Percentiles rank a stretch among this genome's conserved stretches.
Conservation (phyloP, 1,284 basidiomycete genomes). For the Marasmius tenuissimus region DNA sequence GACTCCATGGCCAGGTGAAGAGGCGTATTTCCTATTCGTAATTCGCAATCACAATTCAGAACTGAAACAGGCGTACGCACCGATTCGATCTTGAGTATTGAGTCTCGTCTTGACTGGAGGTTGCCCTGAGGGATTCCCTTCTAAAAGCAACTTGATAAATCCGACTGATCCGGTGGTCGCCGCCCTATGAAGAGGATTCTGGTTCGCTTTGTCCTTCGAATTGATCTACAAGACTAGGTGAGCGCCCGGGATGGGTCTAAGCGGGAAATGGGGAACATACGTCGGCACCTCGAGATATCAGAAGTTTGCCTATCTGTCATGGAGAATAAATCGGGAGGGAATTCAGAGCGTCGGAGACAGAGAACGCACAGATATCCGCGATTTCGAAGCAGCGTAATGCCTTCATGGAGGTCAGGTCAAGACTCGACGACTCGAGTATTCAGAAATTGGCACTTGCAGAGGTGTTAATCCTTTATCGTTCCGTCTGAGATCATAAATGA, state of each 20-base stretch:
- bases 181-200: constrained; percentile 91
- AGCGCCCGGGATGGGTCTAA: background rate
- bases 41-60: constrained; percentile 10
- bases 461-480: constrained; percentile 89
- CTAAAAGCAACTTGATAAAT: constrained; percentile 79
- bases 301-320: constrained; percentile 78
- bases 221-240: constrained; percentile 68
- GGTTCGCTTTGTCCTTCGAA: constrained; percentile 86
- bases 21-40: constrained; percentile 79
- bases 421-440: background rate
- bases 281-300: constrained; percentile 86
- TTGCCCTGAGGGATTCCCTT: constrained; percentile 52
- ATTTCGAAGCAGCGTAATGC: constrained; percentile 95
- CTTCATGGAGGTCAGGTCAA: constrained; percentile 38
- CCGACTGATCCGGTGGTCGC: constrained; percentile 91
- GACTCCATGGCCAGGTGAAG: constrained; percentile 96
- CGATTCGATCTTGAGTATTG: constrained; percentile 84
- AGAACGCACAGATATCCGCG: constrained; percentile 73
- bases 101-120: constrained; percentile 78
- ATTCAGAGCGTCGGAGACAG: constrained; percentile 22
- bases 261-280: constrained; percentile 42
- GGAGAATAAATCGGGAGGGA: constrained; percentile 22
- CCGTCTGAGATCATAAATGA: constrained; percentile 34
- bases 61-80: constrained; percentile 39
- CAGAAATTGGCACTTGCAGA: constrained; percentile 53